Percentiles rank a stretch among this genome's conserved stretches.
These are phyloP conservation scores for Crithidia sp. DNA, from an alignment of 208 protist species.

Conservation along the genomic window DNA sequence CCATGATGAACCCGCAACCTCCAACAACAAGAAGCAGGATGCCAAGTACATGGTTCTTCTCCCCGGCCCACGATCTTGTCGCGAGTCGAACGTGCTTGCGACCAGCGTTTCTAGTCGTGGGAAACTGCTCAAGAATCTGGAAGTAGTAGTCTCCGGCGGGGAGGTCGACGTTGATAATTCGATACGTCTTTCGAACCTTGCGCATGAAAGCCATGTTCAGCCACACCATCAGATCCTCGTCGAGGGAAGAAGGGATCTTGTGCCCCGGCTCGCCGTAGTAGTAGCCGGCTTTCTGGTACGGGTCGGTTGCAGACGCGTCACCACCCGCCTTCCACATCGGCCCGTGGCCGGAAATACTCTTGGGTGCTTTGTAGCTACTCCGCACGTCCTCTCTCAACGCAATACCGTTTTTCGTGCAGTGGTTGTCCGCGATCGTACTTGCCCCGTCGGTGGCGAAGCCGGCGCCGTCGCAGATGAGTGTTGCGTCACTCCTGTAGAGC, in stretches of 20 bases:
- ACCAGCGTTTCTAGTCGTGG: conserved; percentile 85
- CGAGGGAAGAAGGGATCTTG: conserved; percentile 67
- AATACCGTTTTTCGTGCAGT: conserved; percentile 92
- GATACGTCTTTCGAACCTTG: conserved; percentile 96
- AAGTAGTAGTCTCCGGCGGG: conserved; percentile 90
- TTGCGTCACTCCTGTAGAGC: conserved; percentile 50
- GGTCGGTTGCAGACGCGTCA: conserved; percentile 47
- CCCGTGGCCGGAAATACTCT: conserved; percentile 32
- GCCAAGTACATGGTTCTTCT: conserved; percentile 92
- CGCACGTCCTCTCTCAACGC: conserved; percentile 90
- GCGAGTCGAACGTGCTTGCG: conserved; percentile 94
- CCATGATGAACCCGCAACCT: conserved; percentile 60
- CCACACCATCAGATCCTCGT: conserved; percentile 99
- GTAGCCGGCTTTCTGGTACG: conserved; percentile 76
- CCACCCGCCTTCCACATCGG: conserved; percentile 48
- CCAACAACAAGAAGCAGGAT: conserved; percentile 93
- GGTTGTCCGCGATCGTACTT: conserved; percentile 31
- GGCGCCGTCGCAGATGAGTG: conserved; percentile 82
- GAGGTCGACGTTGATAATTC: conserved; percentile 87
- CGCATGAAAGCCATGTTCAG: conserved; percentile 94
- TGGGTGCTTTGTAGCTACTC: conserved; percentile 78
- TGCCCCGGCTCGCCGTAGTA: conserved; percentile 86
- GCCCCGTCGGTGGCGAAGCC: conserved; percentile 55
- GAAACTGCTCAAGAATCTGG: conserved; percentile 90
- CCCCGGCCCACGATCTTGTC: conserved; percentile 94